Evolutionary conservation across 768 basidiomycete species (phyloP).

Genomic region (Macrolepiota fuliginosa): DNA sequence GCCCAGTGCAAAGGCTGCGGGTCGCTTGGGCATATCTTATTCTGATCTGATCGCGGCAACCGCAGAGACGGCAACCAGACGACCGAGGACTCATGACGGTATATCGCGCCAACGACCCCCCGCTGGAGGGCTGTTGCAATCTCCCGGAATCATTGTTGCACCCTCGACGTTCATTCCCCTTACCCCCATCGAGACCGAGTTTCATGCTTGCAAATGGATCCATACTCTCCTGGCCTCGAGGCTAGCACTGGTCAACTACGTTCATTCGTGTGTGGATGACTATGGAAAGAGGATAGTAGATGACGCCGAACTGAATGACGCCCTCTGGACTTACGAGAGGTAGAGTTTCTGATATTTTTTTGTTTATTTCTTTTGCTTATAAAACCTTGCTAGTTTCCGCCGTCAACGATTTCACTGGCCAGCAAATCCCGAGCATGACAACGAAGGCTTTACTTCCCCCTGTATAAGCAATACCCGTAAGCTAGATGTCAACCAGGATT

Average conservation of each 20-base stretch:
- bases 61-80: constrained; percentile 25
- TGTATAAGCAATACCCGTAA: constrained; percentile 1
- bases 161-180: constrained; percentile 60
- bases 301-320: constrained; percentile 36
- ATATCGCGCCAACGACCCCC: neutral
- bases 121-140: constrained; percentile 37
- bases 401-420: constrained; percentile 72
- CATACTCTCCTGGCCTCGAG: constrained; percentile 64
- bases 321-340: constrained; percentile 60
- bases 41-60: constrained; percentile 29
- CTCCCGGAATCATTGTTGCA: constrained; percentile 61
- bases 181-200: constrained; percentile 59
- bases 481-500: neutral
- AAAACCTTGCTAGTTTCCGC: constrained; percentile 50
- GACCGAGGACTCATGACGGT: neutral
- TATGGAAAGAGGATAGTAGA: constrained; percentile 31
- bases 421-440: constrained; percentile 28
- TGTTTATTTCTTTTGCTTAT: neutral
- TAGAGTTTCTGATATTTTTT: constrained; percentile 24
- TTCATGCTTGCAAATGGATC: constrained; percentile 71
- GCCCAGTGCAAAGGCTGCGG: constrained; percentile 39
- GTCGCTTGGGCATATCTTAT: constrained; percentile 37
- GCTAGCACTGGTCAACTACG: constrained; percentile 50
- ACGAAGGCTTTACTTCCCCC: constrained; percentile 14
- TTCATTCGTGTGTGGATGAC: constrained; percentile 36